A percentile compares a stretch with the other conserved stretches of the same genome.
phyloP scores from a whole-genome alignment of 2,329 filamentous ascomycete genomes.

The Gliomastix tumulicola region DNA sequence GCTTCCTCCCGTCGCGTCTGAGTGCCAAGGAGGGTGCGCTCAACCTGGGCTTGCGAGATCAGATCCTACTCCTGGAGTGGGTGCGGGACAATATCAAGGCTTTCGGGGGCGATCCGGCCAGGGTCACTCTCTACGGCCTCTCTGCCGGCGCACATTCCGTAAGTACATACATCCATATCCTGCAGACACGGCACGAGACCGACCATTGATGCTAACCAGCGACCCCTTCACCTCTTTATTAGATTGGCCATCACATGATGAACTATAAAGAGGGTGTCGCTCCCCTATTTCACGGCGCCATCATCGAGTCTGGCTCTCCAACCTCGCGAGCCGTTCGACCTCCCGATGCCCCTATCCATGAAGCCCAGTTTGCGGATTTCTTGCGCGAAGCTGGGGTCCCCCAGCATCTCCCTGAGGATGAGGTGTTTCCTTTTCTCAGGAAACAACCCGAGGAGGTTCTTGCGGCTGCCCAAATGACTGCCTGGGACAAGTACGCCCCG shows the following conservation, averaged over 20 bases:
- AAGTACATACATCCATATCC: conserved; percentile 8
- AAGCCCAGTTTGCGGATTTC: conserved; percentile 40
- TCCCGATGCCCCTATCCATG: conserved; percentile 50
- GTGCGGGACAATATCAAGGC: conserved; percentile 33
- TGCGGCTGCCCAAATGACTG: conserved; percentile 26
- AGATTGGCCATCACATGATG: conserved; percentile 64
- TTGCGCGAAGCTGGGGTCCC: conserved; percentile 9
- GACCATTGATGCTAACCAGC: not conserved
- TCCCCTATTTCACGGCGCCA: conserved; percentile 42
- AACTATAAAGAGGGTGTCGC: conserved; percentile 31
- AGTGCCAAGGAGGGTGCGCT: conserved; percentile 2
- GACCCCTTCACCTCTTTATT: too few relatives aligned
- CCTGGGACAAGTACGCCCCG: conserved; percentile 36
- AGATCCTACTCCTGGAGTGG: conserved; percentile 36
- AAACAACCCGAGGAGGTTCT: conserved; percentile 18
- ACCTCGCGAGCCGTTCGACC: conserved; percentile 46
- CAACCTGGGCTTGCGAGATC: conserved; percentile 38
- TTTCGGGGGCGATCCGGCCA: conserved; percentile 41
- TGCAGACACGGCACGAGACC: not conserved
- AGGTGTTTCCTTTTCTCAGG: conserved; percentile 42
- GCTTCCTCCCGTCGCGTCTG: conserved; percentile 15
- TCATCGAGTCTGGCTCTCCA: conserved; percentile 49
- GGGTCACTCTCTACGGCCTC: conserved; percentile 26
- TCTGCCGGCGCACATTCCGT: conserved; percentile 46
- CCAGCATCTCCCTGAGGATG: conserved; percentile 3